Percentiles rank a stretch among this genome's conserved stretches.
Conservation (phyloP, 1,284 basidiomycete genomes). For the Puccinia horiana region DNA sequence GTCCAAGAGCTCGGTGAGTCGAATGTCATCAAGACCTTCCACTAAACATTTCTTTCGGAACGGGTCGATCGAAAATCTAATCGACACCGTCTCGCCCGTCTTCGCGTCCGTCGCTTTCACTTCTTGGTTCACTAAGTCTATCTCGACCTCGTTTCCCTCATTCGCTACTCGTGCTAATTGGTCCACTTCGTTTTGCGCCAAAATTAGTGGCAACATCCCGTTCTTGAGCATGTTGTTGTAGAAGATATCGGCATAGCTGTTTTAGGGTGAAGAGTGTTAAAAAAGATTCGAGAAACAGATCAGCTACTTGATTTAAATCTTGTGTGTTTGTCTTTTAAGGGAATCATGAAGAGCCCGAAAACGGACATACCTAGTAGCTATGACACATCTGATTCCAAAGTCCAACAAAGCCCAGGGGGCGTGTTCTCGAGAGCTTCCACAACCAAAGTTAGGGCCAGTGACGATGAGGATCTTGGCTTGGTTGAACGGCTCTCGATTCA, state of each 20-base stretch:
- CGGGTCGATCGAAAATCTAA: slow-evolving; percentile 76
- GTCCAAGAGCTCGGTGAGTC: slow-evolving; percentile 55
- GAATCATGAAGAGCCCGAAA: background rate
- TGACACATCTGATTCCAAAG: slow-evolving; percentile 88
- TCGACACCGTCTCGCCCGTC: slow-evolving; percentile 62
- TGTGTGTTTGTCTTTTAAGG: background rate
- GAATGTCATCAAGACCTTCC: slow-evolving; percentile 92
- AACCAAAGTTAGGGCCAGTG: slow-evolving; percentile 90
- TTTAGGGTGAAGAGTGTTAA: background rate
- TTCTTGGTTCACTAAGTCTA: slow-evolving; percentile 79
- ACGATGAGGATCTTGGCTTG: slow-evolving; percentile 81
- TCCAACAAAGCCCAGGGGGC: slow-evolving; percentile 96
- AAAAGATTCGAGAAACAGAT: background rate
- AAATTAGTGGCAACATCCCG: slow-evolving; percentile 82
- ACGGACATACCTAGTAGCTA: slow-evolving; percentile 67
- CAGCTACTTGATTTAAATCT: background rate
- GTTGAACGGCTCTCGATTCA: slow-evolving; percentile 82
- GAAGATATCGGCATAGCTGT: slow-evolving; percentile 91
- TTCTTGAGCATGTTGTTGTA: slow-evolving; percentile 90
- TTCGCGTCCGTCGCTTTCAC: background rate
- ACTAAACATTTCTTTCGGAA: slow-evolving; percentile 89
- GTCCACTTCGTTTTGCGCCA: slow-evolving; percentile 76
- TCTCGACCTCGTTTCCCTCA: slow-evolving; percentile 76
- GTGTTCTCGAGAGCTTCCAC: slow-evolving; percentile 89
- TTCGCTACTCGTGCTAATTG: slow-evolving; percentile 77